Conservation (phyloP, 306 rosid genomes). For the Coriaria nepalensis region DNA sequence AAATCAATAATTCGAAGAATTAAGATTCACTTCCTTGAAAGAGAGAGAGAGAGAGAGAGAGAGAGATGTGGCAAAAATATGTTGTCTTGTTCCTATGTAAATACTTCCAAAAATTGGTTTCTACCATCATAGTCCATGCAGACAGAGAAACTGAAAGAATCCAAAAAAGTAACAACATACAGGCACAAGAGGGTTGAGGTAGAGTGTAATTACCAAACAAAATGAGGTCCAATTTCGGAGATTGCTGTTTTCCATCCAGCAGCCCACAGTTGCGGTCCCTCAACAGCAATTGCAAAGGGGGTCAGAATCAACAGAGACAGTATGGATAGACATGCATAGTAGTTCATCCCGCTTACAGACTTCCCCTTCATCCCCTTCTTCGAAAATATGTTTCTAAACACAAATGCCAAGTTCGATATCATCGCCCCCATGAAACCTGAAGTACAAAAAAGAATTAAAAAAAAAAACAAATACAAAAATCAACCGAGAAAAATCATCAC, state of each 20-base stretch:
- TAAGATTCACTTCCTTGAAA: too few relatives aligned
- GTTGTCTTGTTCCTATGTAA: too few relatives aligned
- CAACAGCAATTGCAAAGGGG: conserved; percentile 81
- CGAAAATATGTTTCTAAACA: conserved; percentile 72
- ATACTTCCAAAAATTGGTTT: too few relatives aligned
- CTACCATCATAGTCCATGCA: neutral
- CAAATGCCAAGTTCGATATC: conserved; percentile 88
- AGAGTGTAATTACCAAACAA: conserved; percentile 42
- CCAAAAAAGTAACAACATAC: neutral
- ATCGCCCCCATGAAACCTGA: conserved; percentile 94
- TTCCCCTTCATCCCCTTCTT: conserved; percentile 88
- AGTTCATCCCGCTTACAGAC: conserved; percentile 88
- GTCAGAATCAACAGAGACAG: conserved; percentile 68
- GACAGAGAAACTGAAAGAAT: neutral
- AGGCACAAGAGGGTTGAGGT: neutral
- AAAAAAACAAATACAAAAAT: conserved; percentile 3
- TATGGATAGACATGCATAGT: conserved; percentile 74
- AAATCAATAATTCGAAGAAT: too few relatives aligned
- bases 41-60: too few relatives aligned
- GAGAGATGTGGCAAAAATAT: too few relatives aligned
- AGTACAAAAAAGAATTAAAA: neutral
- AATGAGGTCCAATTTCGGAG: conserved; percentile 63
- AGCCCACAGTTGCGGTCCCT: conserved; percentile 82
- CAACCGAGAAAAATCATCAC: neutral
- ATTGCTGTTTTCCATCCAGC: conserved; percentile 59